phyloP scores from a whole-genome alignment of 371 early-diverging fungal genomes.

The Lichtheimia ornata region DNA sequence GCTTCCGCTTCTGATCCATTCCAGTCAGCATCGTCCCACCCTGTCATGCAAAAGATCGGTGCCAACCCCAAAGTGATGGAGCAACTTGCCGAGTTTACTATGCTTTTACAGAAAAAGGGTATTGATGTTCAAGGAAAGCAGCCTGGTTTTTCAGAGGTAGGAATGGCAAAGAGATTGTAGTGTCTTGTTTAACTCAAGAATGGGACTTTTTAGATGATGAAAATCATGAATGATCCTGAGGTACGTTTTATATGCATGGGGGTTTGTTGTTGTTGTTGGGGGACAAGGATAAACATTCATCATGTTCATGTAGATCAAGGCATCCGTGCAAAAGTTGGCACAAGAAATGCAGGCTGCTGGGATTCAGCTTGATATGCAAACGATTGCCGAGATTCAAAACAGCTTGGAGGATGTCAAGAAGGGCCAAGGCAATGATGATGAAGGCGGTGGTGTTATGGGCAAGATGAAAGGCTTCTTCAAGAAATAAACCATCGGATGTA shows the following conservation, averaged over 20 bases:
- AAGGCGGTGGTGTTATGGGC: constrained; percentile 25
- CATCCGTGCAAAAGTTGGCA: constrained; percentile 24
- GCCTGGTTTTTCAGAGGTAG: constrained; percentile 37
- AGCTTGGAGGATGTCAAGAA: constrained; percentile 13
- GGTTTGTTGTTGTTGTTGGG: not conserved
- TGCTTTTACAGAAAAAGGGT: constrained; percentile 35
- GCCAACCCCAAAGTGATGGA: constrained; percentile 40
- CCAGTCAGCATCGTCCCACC: constrained; percentile 17
- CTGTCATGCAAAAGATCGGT: constrained; percentile 35
- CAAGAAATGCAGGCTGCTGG: constrained; percentile 44
- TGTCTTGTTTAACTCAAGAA: not conserved
- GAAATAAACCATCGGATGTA: constrained; percentile 21
- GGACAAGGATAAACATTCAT: not conserved
- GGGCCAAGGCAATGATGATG: constrained; percentile 8
- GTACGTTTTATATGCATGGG: constrained; percentile 10
- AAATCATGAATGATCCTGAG: constrained; percentile 47
- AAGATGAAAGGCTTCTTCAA: constrained; percentile 44
- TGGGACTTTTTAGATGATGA: constrained; percentile 19
- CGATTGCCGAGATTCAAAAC: constrained; percentile 39
- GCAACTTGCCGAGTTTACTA: constrained; percentile 37
- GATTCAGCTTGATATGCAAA: constrained; percentile 40
- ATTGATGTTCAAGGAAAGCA: constrained; percentile 31
- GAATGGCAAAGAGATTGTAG: not conserved
- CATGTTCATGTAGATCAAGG: constrained; percentile 16
- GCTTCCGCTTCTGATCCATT: constrained; percentile 5